These are phyloP conservation scores for Cladosporium halotolerans DNA, from an alignment of 2,329 filamentous ascomycete species.

Conservation along the genomic window DNA sequence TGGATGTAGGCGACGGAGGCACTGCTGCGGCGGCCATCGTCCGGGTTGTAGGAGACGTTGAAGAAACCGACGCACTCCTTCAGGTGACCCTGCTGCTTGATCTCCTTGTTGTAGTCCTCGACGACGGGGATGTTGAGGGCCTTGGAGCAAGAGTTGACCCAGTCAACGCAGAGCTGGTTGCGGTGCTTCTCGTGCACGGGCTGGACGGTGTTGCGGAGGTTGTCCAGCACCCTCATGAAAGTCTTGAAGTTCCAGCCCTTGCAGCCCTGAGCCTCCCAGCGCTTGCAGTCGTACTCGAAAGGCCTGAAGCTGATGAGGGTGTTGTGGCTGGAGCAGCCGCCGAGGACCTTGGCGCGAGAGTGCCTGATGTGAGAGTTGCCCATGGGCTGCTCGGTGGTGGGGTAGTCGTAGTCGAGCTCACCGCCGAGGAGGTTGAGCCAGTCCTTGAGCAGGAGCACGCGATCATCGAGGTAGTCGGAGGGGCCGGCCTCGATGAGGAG, in stretches of 20 bases:
- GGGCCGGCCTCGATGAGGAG: slow-evolving; percentile 84
- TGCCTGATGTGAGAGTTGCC: slow-evolving; percentile 90
- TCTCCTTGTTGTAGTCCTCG: slow-evolving; percentile 80
- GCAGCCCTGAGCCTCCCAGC: slow-evolving; percentile 77
- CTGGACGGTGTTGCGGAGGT: slow-evolving; percentile 82
- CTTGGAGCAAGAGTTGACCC: slow-evolving; percentile 72
- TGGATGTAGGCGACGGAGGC: slow-evolving; percentile 91
- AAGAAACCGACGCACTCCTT: slow-evolving; percentile 81
- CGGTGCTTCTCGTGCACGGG: slow-evolving; percentile 78
- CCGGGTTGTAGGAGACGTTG: slow-evolving; percentile 84
- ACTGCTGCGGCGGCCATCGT: slow-evolving; percentile 75
- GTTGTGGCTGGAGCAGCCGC: slow-evolving; percentile 90
- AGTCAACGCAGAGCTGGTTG: slow-evolving; percentile 88
- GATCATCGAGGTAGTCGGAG: slow-evolving; percentile 81
- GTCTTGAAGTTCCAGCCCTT: slow-evolving; percentile 81
- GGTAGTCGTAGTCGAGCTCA: slow-evolving; percentile 86
- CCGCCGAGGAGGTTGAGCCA: slow-evolving; percentile 81
- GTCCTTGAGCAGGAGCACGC: slow-evolving; percentile 78
- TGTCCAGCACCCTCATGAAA: slow-evolving; percentile 75
- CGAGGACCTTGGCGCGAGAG: slow-evolving; percentile 85
- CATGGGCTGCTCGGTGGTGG: slow-evolving; percentile 81
- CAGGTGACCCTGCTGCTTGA: slow-evolving; percentile 64
- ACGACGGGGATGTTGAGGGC: slow-evolving; percentile 76
- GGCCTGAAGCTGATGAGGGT: slow-evolving; percentile 89
- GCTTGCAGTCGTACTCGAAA: slow-evolving; percentile 79